Percentiles rank a stretch among this genome's conserved stretches.
These are phyloP conservation scores for Trifolium dubium DNA, from an alignment of 306 rosid genomes.

Conservation along the genomic window DNA sequence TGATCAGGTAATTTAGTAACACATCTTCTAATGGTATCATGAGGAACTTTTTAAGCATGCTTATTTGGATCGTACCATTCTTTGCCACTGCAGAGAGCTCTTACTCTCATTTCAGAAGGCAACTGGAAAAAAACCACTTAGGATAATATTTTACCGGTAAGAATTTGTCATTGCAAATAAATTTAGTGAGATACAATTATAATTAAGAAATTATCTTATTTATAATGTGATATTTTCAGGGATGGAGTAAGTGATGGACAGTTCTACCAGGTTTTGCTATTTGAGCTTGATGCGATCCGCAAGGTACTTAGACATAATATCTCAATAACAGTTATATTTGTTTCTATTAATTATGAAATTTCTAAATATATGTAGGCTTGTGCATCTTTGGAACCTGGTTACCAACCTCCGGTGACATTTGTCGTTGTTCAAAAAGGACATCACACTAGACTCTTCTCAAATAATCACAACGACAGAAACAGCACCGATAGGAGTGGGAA, in stretches of 20 bases:
- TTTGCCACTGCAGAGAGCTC: constrained; percentile 55
- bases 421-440: constrained; percentile 84
- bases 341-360: constrained; percentile 1
- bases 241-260: constrained; percentile 82
- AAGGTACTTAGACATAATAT: constrained; percentile 49
- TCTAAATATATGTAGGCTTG: constrained; percentile 59
- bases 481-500: constrained; percentile 74
- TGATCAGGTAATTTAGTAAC: constrained; percentile 65
- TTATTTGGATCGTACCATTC: constrained; percentile 4
- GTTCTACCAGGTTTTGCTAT: constrained; percentile 77
- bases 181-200: too few relatives aligned
- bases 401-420: constrained; percentile 87
- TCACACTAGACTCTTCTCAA: constrained; percentile 72
- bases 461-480: constrained; percentile 61
- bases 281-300: constrained; percentile 78
- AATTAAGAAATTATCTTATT: too few relatives aligned
- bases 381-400: constrained; percentile 75
- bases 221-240: constrained; percentile 34
- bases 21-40: background rate
- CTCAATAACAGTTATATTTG: background rate
- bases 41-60: constrained; percentile 20
- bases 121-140: constrained; percentile 57
- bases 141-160: constrained; percentile 65
- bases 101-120: constrained; percentile 61
- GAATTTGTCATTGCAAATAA: background rate